Base-by-base conservation (phyloP, 176 grass and related monocot genomes). In the Cocos nucifera region DNA sequence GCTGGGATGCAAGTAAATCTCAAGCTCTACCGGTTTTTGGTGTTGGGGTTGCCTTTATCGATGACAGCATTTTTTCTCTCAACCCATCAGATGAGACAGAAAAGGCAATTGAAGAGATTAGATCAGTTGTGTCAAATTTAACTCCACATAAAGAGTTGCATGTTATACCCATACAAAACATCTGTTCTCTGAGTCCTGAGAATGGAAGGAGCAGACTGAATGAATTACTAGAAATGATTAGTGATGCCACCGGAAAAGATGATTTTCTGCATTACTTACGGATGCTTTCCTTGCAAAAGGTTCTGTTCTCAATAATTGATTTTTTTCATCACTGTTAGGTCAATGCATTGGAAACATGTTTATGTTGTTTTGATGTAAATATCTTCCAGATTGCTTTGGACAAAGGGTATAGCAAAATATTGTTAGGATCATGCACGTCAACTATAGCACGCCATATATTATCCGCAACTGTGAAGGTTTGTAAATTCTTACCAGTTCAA, bases 391-490 rank as follows among this genome's bases (percentile, higher is more conserved):
- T 92, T 76, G 79, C 93, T 53, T 26, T 86, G 48, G 67, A 86
- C 61, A 85, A 92, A 61, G 81, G 87, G 54, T 92, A 92, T 35
- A 71, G 39, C 23, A 98, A 98, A 62, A 73, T 98, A 54, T 76
- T 98, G 64, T 50, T 98, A 35, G 93, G 93, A 62, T 83, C 87
- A 23, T 98, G 80, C 59, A 70, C 87, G 54, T 98, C 87, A 49
- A 51, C 73, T 51, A 85, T 98, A 70, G 93, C 93, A 58, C 69
- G 88, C 16, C 88, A 92, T 83, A 76, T 98, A 16, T 57, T 89
- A 63, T 92, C 81, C 10, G 78, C 88, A 51, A 92, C 88, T 0
- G 87, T 89, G 25, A 98, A 98, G 87, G 93, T 92, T 71, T 71
- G 21, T 65, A 25, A 59, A 58, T 44, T 44, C 9, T 12, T 10